Evolutionary conservation across 805 yeast species (phyloP).

Genomic region (Blastobotrys mokoenaii): DNA sequence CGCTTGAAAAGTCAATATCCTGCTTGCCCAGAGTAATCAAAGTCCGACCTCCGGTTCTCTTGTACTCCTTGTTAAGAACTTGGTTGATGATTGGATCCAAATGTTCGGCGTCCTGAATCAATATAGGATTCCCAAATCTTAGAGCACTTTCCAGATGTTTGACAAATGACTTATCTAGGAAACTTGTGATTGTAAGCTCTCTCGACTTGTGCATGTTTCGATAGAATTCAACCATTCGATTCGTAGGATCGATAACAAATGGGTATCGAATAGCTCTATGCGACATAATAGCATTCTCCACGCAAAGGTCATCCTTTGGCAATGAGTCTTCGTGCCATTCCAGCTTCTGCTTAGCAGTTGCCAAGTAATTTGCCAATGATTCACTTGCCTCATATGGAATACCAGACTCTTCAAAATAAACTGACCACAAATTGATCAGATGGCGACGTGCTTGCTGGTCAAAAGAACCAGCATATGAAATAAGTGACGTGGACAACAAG

Average conservation of each 20-base stretch:
- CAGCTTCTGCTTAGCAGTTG: slow-evolving; percentile 34
- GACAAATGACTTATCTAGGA: slow-evolving; percentile 56
- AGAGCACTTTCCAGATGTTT: slow-evolving; percentile 71
- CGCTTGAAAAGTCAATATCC: slow-evolving; percentile 57
- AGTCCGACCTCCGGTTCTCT: slow-evolving; percentile 60
- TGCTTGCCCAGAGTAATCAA: slow-evolving; percentile 53
- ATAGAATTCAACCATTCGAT: slow-evolving; percentile 37
- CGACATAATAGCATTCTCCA: slow-evolving; percentile 57
- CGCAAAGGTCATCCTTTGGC: slow-evolving; percentile 48
- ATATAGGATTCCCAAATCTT: slow-evolving; percentile 69
- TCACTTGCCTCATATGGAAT: slow-evolving; percentile 32
- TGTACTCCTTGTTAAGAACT: slow-evolving; percentile 52
- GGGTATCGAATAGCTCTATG: slow-evolving; percentile 37
- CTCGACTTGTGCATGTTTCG: slow-evolving; percentile 14
- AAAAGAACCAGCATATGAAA: slow-evolving; percentile 51
- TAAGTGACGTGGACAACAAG: slow-evolving; percentile 51
- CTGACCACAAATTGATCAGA: slow-evolving; percentile 32
- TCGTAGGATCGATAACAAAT: slow-evolving; percentile 67
- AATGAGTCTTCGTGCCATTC: slow-evolving; percentile 49
- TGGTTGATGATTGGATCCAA: slow-evolving; percentile 67
- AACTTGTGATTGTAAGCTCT: slow-evolving; percentile 52
- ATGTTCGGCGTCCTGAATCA: slow-evolving; percentile 72
- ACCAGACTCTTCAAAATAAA: slow-evolving; percentile 27
- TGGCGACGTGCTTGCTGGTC: slow-evolving; percentile 41
- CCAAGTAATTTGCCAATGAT: slow-evolving; percentile 30